Evolutionary conservation across 768 basidiomycete genomes (phyloP), one percentile per base, ranked within the genome.

Genomic region (Pleurotus eryngii): DNA sequence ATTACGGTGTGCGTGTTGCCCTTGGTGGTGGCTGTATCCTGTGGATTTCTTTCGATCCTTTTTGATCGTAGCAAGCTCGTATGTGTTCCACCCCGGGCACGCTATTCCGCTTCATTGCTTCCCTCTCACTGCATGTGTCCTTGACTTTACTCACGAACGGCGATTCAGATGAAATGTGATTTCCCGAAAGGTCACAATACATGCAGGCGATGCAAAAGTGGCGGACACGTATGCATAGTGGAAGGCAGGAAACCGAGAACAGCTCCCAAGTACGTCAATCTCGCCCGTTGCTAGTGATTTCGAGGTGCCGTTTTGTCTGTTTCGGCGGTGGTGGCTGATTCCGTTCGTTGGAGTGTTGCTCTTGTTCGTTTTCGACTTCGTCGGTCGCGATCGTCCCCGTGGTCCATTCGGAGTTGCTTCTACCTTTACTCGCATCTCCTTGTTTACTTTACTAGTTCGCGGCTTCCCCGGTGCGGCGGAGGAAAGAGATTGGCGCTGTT

Each of bases 191-290:
- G 82, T 58, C 84, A 87, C 55, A 85, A 83, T 65, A 84, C 87
- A n/a, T 93, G 91, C 73, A 85, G 80, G 65, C 82, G 91, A 48
- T 93, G 91, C 70, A 86, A 82, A 63, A 64, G 79, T 24, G 82
- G 85, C 50, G 85, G 87, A 1, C 88, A 91, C 70, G 77, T 83
- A 43, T 93, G 91, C 68, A 84, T 92, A 62, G 90, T 92, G 39
- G 90, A 92, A 70, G 90, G 90, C 49, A 80, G 90, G 59, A 91
- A 90, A 73, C 87, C 84, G 55, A 79, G 84, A 65, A 87, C 81
- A 24, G 84, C 84, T 20, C 90, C 90, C 59, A 93, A 92, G 91
- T 93, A 70, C 83, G 90, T 84, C 57, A 55, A 45, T 63, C 46
- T 49, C 45, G 9, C 50, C 27, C 58, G 57, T 7, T 56, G 60